These are phyloP conservation scores for Tetracladium marchalianum DNA, from an alignment of 495 filamentous ascomycete genomes.

Conservation along the genomic window DNA sequence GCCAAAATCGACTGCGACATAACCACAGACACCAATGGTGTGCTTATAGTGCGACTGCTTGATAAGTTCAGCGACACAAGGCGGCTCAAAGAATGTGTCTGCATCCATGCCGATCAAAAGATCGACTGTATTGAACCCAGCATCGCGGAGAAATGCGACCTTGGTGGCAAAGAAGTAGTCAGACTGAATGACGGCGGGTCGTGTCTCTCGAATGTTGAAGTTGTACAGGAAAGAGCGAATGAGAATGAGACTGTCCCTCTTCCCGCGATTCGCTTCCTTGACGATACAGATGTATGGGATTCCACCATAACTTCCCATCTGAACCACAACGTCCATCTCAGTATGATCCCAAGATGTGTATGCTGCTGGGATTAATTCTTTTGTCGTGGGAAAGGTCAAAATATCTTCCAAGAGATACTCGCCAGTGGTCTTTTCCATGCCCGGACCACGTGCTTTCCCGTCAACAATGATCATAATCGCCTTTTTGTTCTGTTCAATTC, in stretches of 20 bases:
- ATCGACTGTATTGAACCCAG: slow-evolving; percentile 18
- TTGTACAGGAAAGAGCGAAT: slow-evolving; percentile 72
- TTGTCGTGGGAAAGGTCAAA: slow-evolving; percentile 54
- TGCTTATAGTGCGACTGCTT: slow-evolving; percentile 16
- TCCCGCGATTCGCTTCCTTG: slow-evolving; percentile 69
- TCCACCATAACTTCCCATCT: slow-evolving; percentile 63
- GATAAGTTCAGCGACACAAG: slow-evolving; percentile 20
- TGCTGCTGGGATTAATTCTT: too few relatives aligned
- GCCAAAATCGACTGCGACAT: slow-evolving; percentile 22
- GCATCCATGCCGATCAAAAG: slow-evolving; percentile 25
- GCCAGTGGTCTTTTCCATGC: slow-evolving; percentile 58
- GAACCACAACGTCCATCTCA: slow-evolving; percentile 63
- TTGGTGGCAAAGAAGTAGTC: slow-evolving; percentile 20
- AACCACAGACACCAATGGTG: slow-evolving; percentile 23
- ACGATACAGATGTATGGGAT: slow-evolving; percentile 46
- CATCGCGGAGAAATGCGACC: slow-evolving; percentile 15
- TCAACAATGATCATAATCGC: slow-evolving; percentile 66
- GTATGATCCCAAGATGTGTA: slow-evolving; percentile 47
- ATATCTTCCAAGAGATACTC: slow-evolving; percentile 57
- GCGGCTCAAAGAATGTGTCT: slow-evolving; percentile 21
- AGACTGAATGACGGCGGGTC: slow-evolving; percentile 17
- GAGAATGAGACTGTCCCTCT: slow-evolving; percentile 70
- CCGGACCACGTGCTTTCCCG: slow-evolving; percentile 67
- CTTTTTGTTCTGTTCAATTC: slow-evolving; percentile 39
- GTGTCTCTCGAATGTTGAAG: slow-evolving; percentile 36